Evolutionary conservation across 2,329 filamentous ascomycete species (phyloP).

Genomic region (Aspergillus costaricaensis): DNA sequence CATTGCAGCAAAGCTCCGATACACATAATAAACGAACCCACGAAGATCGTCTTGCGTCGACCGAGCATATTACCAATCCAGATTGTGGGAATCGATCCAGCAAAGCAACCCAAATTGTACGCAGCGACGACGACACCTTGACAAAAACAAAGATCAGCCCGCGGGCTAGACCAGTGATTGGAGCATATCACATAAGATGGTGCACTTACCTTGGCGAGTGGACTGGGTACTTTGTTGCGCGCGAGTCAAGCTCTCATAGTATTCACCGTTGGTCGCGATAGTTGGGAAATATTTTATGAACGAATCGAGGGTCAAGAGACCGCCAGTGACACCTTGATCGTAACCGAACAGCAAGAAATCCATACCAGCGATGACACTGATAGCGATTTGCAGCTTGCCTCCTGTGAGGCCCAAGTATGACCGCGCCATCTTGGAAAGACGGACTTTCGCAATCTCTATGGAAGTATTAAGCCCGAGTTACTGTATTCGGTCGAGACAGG

Average conservation of each 20-base stretch:
- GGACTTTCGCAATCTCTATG: not conserved
- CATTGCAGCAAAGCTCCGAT: constrained; percentile 53
- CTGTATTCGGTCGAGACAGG: not conserved
- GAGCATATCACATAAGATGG: not conserved
- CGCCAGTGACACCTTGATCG: constrained; percentile 48
- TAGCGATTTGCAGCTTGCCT: constrained; percentile 44
- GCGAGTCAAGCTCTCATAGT: constrained; percentile 18
- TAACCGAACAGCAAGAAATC: constrained; percentile 44
- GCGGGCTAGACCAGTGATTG: not conserved
- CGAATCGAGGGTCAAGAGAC: constrained; percentile 44
- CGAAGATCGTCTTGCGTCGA: constrained; percentile 53
- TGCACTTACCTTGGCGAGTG: constrained; percentile 37
- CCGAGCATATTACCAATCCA: constrained; percentile 56
- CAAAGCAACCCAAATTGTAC: constrained; percentile 55
- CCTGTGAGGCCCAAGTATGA: constrained; percentile 46
- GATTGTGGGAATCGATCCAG: constrained; percentile 53
- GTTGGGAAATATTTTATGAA: constrained; percentile 47
- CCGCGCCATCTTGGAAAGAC: constrained; percentile 24
- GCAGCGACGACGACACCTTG: constrained; percentile 45
- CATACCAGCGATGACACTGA: constrained; percentile 47
- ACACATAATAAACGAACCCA: constrained; percentile 52
- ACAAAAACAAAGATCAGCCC: not conserved
- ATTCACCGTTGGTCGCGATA: constrained; percentile 34
- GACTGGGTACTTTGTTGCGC: constrained; percentile 31
- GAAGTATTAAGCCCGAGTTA: not conserved